phyloP scores from a whole-genome alignment of 164 flowering plant genomes.

The Buxus sempervirens region DNA sequence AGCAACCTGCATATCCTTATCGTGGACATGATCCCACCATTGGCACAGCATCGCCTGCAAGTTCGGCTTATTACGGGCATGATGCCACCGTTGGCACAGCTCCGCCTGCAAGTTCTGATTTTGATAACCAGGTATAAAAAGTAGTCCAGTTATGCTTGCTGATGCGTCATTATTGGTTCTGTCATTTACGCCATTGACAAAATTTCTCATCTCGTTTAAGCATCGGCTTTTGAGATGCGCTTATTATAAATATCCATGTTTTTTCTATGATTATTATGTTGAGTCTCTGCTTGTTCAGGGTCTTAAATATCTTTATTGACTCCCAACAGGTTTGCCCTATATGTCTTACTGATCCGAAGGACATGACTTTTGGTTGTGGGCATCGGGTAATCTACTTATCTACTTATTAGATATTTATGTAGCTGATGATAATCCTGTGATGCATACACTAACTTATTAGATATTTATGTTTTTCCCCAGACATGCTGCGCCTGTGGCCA shows the following conservation, averaged over 20 bases:
- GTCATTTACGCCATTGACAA: background rate
- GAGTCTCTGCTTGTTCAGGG: background rate
- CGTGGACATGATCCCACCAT: conserved; percentile 19
- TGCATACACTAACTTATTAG: background rate
- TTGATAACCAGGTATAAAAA: background rate
- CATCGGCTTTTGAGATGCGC: background rate
- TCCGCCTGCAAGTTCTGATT: background rate
- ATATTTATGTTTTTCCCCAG: conserved; percentile 24
- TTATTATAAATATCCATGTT: background rate
- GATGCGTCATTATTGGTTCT: background rate
- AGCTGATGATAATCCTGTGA: background rate
- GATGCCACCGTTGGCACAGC: too few relatives aligned
- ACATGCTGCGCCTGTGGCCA: conserved; percentile 61
- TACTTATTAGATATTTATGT: background rate
- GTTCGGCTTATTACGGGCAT: conserved; percentile 2
- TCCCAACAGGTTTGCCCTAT: conserved; percentile 59
- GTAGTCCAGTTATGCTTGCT: background rate
- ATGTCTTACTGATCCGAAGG: conserved; percentile 44
- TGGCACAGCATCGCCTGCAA: conserved; percentile 54
- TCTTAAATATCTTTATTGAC: background rate
- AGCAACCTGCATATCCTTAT: conserved; percentile 42
- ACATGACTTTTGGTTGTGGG: conserved; percentile 67
- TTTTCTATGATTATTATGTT: background rate
- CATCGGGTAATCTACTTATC: conserved; percentile 43
- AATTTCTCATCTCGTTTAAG: too few relatives aligned